These are phyloP conservation scores for Capronia coronata DNA, from an alignment of 2,329 filamentous ascomycete species.

Conservation along the genomic window DNA sequence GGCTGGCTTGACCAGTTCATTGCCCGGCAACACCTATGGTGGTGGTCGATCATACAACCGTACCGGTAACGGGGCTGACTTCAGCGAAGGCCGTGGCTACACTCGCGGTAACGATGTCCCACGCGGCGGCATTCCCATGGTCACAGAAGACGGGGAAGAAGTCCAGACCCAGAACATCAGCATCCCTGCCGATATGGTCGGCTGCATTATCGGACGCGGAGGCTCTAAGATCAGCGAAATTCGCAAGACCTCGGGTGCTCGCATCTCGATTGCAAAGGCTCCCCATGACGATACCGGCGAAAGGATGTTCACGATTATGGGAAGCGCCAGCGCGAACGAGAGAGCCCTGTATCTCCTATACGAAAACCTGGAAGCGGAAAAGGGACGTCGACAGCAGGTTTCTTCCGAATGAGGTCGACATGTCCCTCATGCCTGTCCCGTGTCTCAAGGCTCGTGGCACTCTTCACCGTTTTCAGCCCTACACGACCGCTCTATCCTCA, in stretches of 20 bases:
- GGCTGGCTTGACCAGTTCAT: conserved; percentile 32
- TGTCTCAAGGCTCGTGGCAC: conserved; percentile 1
- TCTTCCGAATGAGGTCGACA: conserved; percentile 46
- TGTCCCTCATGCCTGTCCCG: not conserved
- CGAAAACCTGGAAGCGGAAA: conserved; percentile 98
- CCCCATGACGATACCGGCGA: conserved; percentile 96
- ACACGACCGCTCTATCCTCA: conserved; percentile 17
- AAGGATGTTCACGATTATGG: conserved; percentile 99
- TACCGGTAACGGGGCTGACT: conserved; percentile 94
- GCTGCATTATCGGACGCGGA: conserved; percentile 93
- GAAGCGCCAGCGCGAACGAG: conserved; percentile 87
- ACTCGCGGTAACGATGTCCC: conserved; percentile 67
- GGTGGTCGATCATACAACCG: conserved; percentile 71
- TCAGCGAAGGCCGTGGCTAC: conserved; percentile 71
- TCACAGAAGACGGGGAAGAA: conserved; percentile 94
- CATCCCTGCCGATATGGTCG: conserved; percentile 99
- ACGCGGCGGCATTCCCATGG: conserved; percentile 60
- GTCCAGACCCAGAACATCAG: conserved; percentile 99
- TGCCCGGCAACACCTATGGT: conserved; percentile 38
- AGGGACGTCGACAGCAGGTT: conserved; percentile 90
- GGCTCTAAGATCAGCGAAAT: conserved; percentile 99
- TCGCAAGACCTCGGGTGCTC: conserved; percentile 88
- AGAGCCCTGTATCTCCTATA: conserved; percentile 93
- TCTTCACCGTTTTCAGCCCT: not conserved
- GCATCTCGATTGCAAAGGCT: conserved; percentile 95